Percentiles rank a stretch among this genome's conserved stretches.
phyloP scores from a whole-genome alignment of 2,329 filamentous ascomycete genomes.

The Pezicula carpinea region DNA sequence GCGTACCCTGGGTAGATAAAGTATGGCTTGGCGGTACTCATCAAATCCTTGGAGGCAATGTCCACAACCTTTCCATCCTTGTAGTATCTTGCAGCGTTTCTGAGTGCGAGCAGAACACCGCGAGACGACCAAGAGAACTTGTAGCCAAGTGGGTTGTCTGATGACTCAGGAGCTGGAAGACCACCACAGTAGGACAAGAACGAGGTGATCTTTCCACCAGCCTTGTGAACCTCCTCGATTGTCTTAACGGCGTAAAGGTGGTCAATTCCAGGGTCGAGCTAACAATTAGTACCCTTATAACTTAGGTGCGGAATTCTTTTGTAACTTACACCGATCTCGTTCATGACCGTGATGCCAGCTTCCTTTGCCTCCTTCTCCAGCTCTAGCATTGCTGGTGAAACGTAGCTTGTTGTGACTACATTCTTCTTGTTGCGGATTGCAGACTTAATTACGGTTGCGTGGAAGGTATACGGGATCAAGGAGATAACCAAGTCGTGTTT shows the following conservation, averaged over 20 bases:
- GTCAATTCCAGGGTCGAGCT: constrained; percentile 69
- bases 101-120: constrained; percentile 81
- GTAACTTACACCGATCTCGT: constrained; percentile 95
- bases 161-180: constrained; percentile 65
- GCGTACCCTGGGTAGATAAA: constrained; percentile 83
- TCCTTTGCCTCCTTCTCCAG: constrained; percentile 79
- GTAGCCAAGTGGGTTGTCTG: constrained; percentile 87
- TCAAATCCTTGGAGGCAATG: constrained; percentile 65
- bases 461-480: constrained; percentile 89
- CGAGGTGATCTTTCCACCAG: constrained; percentile 76
- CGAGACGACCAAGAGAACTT: constrained; percentile 77
- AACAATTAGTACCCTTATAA: too few relatives aligned
- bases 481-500: constrained; percentile 76
- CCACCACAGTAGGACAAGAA: constrained; percentile 87
- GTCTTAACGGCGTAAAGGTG: constrained; percentile 77
- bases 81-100: constrained; percentile 81
- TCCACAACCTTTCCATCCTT: constrained; percentile 72
- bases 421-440: constrained; percentile 93
- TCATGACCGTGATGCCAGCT: constrained; percentile 94
- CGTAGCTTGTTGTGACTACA: constrained; percentile 92
- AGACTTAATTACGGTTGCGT: constrained; percentile 84
- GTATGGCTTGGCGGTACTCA: constrained; percentile 86
- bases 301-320: too few relatives aligned
- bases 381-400: constrained; percentile 88
- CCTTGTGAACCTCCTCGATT: constrained; percentile 82